These are phyloP conservation scores for Dendrocalamus sinicus DNA, from an alignment of 176 grass and related monocot genomes.

Conservation along the genomic window DNA sequence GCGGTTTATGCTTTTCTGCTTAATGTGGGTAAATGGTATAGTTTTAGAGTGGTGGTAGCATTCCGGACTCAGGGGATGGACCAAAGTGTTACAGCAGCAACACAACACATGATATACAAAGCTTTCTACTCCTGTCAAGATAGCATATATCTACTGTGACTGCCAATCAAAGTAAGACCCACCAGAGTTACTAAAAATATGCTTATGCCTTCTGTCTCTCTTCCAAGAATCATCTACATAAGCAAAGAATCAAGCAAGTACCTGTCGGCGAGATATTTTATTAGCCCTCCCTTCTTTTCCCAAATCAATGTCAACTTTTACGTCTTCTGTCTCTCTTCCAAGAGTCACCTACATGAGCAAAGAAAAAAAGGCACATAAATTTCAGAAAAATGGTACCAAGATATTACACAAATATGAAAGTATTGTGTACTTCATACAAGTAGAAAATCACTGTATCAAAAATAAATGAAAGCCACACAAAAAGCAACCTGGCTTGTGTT, in stretches of 20 bases:
- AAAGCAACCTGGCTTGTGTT: background rate
- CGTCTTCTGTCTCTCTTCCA: conserved; percentile 90
- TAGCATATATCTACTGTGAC: background rate
- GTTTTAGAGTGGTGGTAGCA: no score
- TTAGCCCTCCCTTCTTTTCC: conserved; percentile 92
- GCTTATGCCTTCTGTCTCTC: conserved; percentile 80
- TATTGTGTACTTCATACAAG: conserved; percentile 25
- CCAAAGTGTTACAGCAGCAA: background rate
- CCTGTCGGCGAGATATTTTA: conserved; percentile 92
- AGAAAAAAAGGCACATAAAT: conserved; percentile 17
- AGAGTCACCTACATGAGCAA: conserved; percentile 72
- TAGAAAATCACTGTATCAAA: background rate
- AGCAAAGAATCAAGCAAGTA: conserved; percentile 42
- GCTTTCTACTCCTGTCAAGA: conserved; percentile 17
- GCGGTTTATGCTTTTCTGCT: no score
- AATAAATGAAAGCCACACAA: conserved; percentile 20
- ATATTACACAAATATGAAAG: conserved; percentile 28
- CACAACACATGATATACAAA: background rate
- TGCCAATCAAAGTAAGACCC: conserved; percentile 20
- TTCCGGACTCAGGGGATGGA: no score
- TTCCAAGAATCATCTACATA: conserved; percentile 87
- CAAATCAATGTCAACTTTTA: conserved; percentile 98
- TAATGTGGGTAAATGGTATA: no score
- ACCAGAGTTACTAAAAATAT: background rate
- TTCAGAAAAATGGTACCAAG: conserved; percentile 28